These are phyloP conservation scores for Iris pallida DNA, from an alignment of 116 monocot species.

Conservation along the genomic window DNA sequence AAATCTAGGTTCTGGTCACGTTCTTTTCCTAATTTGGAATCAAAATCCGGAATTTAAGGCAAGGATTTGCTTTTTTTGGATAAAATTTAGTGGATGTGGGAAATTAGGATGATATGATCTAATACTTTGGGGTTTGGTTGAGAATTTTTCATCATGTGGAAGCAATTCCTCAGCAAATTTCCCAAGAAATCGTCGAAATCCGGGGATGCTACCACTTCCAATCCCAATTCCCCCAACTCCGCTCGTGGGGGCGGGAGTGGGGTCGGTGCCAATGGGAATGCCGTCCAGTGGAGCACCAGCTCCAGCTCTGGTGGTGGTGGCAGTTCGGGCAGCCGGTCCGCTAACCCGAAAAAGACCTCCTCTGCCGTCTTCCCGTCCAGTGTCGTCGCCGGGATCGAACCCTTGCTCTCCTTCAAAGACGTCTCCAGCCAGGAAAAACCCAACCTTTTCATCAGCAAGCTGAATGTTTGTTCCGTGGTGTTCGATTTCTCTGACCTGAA, in stretches of 20 bases:
- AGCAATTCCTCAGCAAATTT: conserved; percentile 48
- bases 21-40: no score
- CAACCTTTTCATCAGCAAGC: conserved; percentile 63
- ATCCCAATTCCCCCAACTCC: not conserved
- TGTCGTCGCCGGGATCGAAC: conserved; percentile 35
- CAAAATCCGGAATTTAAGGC: no score
- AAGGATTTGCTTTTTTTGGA: no score
- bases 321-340: conserved; percentile 5
- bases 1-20: no score
- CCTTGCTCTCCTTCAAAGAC: conserved; percentile 30
- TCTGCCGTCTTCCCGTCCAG: conserved; percentile 40
- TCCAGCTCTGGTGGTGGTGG: conserved; percentile 8
- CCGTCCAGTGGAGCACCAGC: conserved; percentile 19
- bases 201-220: conserved; percentile 14
- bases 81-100: no score
- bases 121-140: not conserved
- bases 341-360: conserved; percentile 24
- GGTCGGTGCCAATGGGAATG: conserved; percentile 13
- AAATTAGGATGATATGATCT: no score
- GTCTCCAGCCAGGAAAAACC: conserved; percentile 28
- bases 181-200: conserved; percentile 40
- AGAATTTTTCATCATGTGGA: conserved; percentile 43
- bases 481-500: conserved; percentile 65
- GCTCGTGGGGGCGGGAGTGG: not conserved
- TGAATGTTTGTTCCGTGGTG: conserved; percentile 58